Conservation (phyloP, 495 filamentous ascomycete genomes). For the Neurospora terricola region DNA sequence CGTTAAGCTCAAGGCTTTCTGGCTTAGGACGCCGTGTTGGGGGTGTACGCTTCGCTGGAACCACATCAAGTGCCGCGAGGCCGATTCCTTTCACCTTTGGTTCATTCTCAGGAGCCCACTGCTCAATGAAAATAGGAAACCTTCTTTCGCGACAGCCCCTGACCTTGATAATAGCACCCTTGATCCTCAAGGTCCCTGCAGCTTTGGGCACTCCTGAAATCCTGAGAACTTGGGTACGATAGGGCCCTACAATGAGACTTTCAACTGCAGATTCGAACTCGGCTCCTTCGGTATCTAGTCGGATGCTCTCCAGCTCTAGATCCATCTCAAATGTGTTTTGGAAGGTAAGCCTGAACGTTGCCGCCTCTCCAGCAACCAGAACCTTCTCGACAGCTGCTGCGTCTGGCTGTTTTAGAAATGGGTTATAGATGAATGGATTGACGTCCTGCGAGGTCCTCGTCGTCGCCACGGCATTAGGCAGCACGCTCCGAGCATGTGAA, state of each 20-base stretch:
- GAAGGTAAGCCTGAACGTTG: constrained; percentile 66
- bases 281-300: constrained; percentile 61
- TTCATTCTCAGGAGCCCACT: constrained; percentile 63
- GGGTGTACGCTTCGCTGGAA: constrained; percentile 21
- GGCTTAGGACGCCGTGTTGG: constrained; percentile 30
- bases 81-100: constrained; percentile 68
- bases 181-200: constrained; percentile 60
- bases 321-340: constrained; percentile 95
- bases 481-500: constrained; percentile 58
- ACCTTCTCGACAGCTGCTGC: constrained; percentile 48
- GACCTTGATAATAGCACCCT: constrained; percentile 69
- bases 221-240: constrained; percentile 67
- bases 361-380: constrained; percentile 65
- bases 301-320: constrained; percentile 72
- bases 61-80: constrained; percentile 45
- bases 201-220: constrained; percentile 57
- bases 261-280: constrained; percentile 56
- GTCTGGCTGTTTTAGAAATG: constrained; percentile 62
- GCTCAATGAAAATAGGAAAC: constrained; percentile 72
- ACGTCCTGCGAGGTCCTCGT: constrained; percentile 46
- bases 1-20: constrained; percentile 49
- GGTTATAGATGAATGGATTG: constrained; percentile 88
- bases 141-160: constrained; percentile 67
- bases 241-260: constrained; percentile 61
- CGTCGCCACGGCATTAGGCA: constrained; percentile 46